Conservation (phyloP, 176 grass and related monocot genomes). For the Bothriochloa decipiens region DNA sequence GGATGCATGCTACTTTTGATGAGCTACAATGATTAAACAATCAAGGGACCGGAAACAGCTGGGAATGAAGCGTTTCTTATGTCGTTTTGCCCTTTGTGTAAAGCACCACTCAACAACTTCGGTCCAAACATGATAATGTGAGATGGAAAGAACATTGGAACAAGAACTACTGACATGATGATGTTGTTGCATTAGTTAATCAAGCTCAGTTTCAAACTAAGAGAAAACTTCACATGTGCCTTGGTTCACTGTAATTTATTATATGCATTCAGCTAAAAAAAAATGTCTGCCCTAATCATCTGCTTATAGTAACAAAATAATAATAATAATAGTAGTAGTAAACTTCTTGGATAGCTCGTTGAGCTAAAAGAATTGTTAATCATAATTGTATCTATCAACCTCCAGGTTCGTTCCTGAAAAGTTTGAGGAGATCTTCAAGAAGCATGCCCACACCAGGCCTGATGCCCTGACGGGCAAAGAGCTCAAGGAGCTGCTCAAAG, state of each 20-base stretch:
- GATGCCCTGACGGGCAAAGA: conserved; percentile 67
- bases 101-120: not conserved
- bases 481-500: conserved; percentile 59
- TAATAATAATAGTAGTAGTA: too few species aligned
- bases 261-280: not conserved
- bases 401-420: conserved; percentile 72
- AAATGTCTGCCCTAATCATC: not conserved
- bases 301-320: not conserved
- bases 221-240: not conserved
- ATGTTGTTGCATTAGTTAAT: not conserved
- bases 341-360: not conserved
- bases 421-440: conserved; percentile 76
- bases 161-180: not conserved
- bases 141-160: not conserved
- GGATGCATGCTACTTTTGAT: not conserved
- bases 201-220: not conserved
- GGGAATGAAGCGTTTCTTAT: not conserved
- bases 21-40: not conserved
- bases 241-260: not conserved
- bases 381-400: not conserved
- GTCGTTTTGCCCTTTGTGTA: not conserved
- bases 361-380: not conserved
- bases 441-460: conserved; percentile 67
- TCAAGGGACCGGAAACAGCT: not conserved
- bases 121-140: not conserved